Base-by-base conservation (phyloP, 2,329 filamentous ascomycete species). In the Verticillium tricorpus region DNA sequence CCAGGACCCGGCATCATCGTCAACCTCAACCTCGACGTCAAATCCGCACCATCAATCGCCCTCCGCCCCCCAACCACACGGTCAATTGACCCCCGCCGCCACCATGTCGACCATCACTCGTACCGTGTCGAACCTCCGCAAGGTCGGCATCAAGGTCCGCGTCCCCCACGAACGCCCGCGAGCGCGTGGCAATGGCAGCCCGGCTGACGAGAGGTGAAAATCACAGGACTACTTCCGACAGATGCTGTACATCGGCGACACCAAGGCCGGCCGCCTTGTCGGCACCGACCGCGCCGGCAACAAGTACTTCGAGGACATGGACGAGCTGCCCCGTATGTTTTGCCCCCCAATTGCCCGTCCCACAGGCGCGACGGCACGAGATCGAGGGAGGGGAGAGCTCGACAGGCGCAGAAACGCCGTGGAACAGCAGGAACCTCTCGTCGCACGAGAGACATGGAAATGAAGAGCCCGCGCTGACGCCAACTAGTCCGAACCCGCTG, bases 271-370 rank as follows among this genome's bases (percentile, higher is more conserved):
- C 72, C 88, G 86, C 54, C 83, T 96, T 68, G 86, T 99, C 68
- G 95, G 89, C 70, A 85, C 81, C 72, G 95, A 99, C 82, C 87
- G 88, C 77, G 96, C 89, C 75, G 96, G 95, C 77, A 99, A 99
- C 87, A 98, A 97, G 82, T 99, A 85, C 85, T 99, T 87, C 76
- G 95, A 99, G 85, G 97, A 99, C 82, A 78, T 87, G 72, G 93
- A 98, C 75, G 95, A 99, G 78, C 84, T 99, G 63, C 95, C 95
- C 62, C 82, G 92, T 96, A 82, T 74, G 89, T 68, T 35, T 28
- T n/a, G 31, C 52, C 28, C 52, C 28, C 14, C 54, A 17, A 32
- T 19, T 17, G 19, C 19, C 45, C 19, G 45, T 19, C 45, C 19
- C 45, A 8, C 19, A 4, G 5, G 11, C 45, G 19, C 45, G 45